Conservation (phyloP, 2,329 filamentous ascomycete genomes). For the Arthroderma uncinatum region DNA sequence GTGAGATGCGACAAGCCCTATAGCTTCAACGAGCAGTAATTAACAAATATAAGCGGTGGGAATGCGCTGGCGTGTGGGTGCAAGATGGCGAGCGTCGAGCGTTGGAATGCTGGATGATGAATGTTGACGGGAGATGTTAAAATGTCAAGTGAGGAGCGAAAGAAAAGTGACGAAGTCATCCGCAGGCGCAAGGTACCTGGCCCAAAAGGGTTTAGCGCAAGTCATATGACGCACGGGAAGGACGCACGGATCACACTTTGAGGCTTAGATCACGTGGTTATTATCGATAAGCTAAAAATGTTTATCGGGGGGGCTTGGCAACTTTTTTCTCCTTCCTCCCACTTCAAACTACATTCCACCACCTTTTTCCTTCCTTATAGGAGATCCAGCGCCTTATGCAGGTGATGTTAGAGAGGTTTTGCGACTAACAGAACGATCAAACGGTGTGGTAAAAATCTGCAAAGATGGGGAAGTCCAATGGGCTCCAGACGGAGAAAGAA, state of each 20-base stretch:
- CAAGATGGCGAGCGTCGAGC: background rate
- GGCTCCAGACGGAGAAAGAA: constrained; percentile 30
- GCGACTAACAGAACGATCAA: background rate
- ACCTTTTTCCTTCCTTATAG: background rate
- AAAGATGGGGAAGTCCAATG: constrained; percentile 1
- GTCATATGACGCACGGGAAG: constrained; percentile 12
- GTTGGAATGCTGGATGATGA: background rate
- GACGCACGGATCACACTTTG: constrained; percentile 33
- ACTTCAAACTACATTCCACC: too few species aligned
- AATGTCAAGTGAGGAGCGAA: too few species aligned
- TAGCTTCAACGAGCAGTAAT: background rate
- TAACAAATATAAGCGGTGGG: background rate
- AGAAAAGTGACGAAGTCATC: constrained; percentile 2
- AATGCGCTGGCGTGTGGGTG: background rate
- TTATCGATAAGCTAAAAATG: constrained; percentile 1
- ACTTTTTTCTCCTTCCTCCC: background rate
- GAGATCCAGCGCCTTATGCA: background rate
- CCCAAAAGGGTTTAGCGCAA: constrained; percentile 5
- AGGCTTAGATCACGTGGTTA: constrained; percentile 17
- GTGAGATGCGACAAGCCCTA: background rate
- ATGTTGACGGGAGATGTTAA: too few species aligned
- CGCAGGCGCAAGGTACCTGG: background rate
- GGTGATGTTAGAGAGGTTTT: too few species aligned
- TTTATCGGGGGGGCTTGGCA: background rate
- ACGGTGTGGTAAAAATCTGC: background rate